Conservation (phyloP, 148 eudicot genomes). For the Silene latifolia region DNA sequence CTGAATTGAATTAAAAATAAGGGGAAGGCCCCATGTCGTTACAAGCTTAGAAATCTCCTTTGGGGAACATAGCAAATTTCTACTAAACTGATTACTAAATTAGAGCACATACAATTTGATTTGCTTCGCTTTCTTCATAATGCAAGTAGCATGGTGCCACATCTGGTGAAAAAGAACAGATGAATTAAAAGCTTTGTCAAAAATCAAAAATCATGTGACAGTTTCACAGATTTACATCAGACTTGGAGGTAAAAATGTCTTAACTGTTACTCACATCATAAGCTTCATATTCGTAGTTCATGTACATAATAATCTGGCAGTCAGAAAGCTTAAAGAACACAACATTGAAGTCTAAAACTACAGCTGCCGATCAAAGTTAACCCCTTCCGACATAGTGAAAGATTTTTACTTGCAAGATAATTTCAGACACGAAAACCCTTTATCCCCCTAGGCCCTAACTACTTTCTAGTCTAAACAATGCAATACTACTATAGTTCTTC, state of each 20-base stretch:
- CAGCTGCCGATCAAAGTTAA: not conserved
- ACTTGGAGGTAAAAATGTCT: too few relatives aligned
- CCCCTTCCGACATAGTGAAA: not conserved
- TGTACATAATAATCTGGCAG: not conserved
- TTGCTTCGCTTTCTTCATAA: constrained; percentile 76
- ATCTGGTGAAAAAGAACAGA: constrained; percentile 46
- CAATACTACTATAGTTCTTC: not conserved
- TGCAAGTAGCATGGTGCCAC: constrained; percentile 95
- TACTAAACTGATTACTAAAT: constrained; percentile 5
- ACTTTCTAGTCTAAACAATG: not conserved
- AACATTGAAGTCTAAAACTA: not conserved
- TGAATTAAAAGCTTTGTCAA: constrained; percentile 12
- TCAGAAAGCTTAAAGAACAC: not conserved
- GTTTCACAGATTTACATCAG: not conserved
- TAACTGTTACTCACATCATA: not conserved
- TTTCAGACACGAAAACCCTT: not conserved
- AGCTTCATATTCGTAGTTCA: not conserved
- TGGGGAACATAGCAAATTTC: not conserved
- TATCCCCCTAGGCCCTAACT: not conserved
- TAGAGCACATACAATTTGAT: constrained; percentile 65
- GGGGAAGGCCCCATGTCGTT: not conserved
- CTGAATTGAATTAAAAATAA: constrained; percentile 34
- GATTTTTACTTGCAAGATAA: not conserved
- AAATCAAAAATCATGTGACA: not conserved
- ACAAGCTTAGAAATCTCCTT: constrained; percentile 3